Conservation (phyloP, 371 early-diverging fungal species). For the Haplosporangium sp. region DNA sequence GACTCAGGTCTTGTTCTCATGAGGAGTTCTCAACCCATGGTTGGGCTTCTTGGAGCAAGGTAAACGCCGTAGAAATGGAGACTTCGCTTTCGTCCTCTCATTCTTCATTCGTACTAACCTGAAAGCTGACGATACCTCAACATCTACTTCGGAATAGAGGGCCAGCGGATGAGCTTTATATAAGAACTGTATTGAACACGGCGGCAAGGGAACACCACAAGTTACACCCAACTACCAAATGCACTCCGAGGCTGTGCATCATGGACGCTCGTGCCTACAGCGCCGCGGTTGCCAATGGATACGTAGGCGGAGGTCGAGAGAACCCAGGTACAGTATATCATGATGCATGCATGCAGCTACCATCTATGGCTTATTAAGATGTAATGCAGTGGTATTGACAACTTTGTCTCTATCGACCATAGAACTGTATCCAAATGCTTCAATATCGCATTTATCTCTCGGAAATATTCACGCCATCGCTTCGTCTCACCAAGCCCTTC, state of each 20-base stretch:
- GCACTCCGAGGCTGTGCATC: slow-evolving; percentile 48
- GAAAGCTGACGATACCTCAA: no score
- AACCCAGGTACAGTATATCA: slow-evolving; percentile 44
- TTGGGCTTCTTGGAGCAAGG: slow-evolving; percentile 48
- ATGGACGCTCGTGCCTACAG: slow-evolving; percentile 57
- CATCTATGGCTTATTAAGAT: not conserved
- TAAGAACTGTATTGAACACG: slow-evolving; percentile 37
- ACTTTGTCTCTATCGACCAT: not conserved
- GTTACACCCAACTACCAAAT: not conserved
- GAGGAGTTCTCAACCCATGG: slow-evolving; percentile 53
- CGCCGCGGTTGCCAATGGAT: slow-evolving; percentile 54
- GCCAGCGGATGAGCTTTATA: slow-evolving; percentile 37
- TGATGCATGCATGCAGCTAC: not conserved
- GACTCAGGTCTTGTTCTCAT: slow-evolving; percentile 30
- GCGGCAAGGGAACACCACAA: slow-evolving; percentile 20
- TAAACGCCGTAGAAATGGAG: not conserved
- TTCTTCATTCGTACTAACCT: not conserved
- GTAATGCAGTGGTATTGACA: no score
- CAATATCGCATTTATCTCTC: slow-evolving; percentile 47
- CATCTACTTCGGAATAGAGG: slow-evolving; percentile 16
- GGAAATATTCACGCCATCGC: slow-evolving; percentile 57
- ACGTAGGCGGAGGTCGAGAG: slow-evolving; percentile 55
- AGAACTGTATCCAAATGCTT: slow-evolving; percentile 56
- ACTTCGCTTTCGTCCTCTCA: not conserved
- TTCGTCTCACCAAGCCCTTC: slow-evolving; percentile 42